Evolutionary conservation across 495 filamentous ascomycete genomes (phyloP).

Genomic region (Immersiella caudata): DNA sequence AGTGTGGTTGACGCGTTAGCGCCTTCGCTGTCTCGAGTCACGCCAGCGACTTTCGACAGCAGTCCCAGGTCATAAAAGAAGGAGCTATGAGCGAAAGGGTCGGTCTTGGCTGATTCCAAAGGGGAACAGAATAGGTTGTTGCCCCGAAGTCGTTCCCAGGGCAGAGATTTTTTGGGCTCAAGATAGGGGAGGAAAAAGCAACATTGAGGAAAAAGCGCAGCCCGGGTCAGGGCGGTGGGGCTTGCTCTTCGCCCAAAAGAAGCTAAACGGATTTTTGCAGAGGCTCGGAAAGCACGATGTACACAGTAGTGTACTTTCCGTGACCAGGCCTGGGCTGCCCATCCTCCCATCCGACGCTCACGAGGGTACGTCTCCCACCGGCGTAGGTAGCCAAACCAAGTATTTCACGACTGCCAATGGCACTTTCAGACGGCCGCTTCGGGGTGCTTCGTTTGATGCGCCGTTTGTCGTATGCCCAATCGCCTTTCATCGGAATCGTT

Average conservation of each 20-base stretch:
- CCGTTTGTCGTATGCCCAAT: not conserved
- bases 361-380: not conserved
- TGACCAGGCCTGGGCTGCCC: not conserved
- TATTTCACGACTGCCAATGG: not conserved
- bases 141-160: not conserved
- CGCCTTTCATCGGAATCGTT: not conserved
- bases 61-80: not conserved
- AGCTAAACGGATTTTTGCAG: too few species aligned
- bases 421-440: not conserved
- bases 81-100: not conserved
- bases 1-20: not conserved
- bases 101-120: not conserved
- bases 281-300: not conserved
- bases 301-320: not conserved
- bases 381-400: not conserved
- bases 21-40: not conserved
- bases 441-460: not conserved
- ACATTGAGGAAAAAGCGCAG: not conserved
- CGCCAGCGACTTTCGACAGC: not conserved
- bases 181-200: not conserved
- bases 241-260: too few species aligned
- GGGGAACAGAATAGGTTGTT: not conserved
- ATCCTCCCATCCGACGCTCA: too few species aligned
- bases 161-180: not conserved
- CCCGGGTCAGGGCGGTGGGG: not conserved